A percentile compares a stretch with the other conserved stretches of the same genome.
Evolutionary conservation across 2,329 filamentous ascomycete species (phyloP).

Genomic region (Tolypocladium inflatum): DNA sequence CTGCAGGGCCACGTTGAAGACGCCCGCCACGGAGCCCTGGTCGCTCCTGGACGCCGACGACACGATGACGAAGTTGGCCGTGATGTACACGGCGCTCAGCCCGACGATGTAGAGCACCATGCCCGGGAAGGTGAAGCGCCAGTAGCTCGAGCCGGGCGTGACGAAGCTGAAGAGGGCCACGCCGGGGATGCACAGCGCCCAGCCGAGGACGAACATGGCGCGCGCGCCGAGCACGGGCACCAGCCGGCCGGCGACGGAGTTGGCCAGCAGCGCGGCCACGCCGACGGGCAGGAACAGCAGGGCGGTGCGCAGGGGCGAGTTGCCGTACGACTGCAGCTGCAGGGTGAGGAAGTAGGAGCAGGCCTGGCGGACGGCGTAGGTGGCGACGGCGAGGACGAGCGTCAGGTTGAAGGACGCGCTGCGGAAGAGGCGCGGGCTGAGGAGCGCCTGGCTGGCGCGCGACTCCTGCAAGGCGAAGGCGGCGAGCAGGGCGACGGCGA

Average conservation of each 20-base stretch:
- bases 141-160: background rate
- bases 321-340: background rate
- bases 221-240: conserved; percentile 1
- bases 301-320: background rate
- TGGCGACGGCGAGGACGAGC: background rate
- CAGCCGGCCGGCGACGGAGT: background rate
- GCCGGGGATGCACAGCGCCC: conserved; percentile 2
- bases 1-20: conserved; percentile 1
- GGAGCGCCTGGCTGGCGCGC: background rate
- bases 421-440: background rate
- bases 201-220: conserved; percentile 1
- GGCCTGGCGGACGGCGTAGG: background rate
- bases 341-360: conserved; percentile 1
- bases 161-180: conserved; percentile 1
- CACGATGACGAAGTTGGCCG: conserved; percentile 1
- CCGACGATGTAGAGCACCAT: background rate
- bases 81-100: background rate
- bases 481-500: background rate
- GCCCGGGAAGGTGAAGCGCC: conserved; percentile 1
- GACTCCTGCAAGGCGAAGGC: background rate
- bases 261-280: background rate
- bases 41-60: background rate
- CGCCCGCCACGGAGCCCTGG: conserved; percentile 1
- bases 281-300: background rate
- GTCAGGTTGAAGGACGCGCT: background rate